phyloP scores from a whole-genome alignment of 2,329 filamentous ascomycete genomes.

The Chaetothyriales sp. region DNA sequence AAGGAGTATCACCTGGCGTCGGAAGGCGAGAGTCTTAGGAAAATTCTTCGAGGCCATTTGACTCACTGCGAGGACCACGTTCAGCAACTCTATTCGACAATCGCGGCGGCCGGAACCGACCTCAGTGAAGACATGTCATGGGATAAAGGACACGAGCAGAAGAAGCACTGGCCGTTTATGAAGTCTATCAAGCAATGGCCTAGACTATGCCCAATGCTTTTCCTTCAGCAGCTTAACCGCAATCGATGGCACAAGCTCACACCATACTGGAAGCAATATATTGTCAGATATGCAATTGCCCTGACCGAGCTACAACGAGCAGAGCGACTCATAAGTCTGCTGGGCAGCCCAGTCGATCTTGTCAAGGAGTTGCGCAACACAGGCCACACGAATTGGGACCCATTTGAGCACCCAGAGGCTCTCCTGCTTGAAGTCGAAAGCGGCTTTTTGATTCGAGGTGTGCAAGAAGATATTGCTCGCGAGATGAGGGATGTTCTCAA shows the following conservation, averaged over 20 bases:
- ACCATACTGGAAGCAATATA: constrained; percentile 12
- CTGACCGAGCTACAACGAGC: constrained; percentile 20
- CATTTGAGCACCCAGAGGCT: constrained; percentile 40
- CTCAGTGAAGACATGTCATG: background rate
- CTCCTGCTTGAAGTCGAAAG: constrained; percentile 51
- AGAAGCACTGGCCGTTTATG: background rate
- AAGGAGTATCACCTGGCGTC: background rate
- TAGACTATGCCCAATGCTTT: constrained; percentile 1
- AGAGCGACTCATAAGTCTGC: constrained; percentile 14
- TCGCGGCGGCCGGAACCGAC: background rate
- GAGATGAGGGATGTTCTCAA: constrained; percentile 35
- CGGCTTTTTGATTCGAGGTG: constrained; percentile 43
- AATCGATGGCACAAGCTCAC: constrained; percentile 1
- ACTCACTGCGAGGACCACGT: background rate
- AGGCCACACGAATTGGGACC: constrained; percentile 42
- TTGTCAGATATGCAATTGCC: constrained; percentile 18
- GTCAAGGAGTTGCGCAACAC: constrained; percentile 27
- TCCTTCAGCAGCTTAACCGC: constrained; percentile 2
- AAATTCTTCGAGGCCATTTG: background rate
- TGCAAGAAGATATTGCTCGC: constrained; percentile 43
- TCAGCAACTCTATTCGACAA: background rate
- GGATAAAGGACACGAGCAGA: background rate
- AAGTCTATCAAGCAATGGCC: background rate
- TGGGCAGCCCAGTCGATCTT: constrained; percentile 8
- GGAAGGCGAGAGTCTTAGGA: background rate